Evolutionary conservation across 208 protist species (phyloP), one percentile per base, ranked within the genome.

Genomic region (Leishmania guyanensis): DNA sequence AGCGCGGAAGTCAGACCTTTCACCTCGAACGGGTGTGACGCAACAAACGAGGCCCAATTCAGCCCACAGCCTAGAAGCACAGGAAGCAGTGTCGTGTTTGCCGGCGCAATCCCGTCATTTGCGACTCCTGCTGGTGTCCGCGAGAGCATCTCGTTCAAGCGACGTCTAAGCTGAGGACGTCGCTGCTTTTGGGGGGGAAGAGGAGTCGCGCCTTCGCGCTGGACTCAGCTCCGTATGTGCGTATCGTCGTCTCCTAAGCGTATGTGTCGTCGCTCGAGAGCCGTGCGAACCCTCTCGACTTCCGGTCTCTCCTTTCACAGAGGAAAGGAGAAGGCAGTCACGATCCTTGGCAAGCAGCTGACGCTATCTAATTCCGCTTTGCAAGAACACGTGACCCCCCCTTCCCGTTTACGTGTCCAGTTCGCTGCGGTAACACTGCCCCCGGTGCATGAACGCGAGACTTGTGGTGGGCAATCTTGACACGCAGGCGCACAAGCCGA

Each of bases 21-120:
- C 0, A 82, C 64, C 43, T 65, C 64, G 46, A 85, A 85, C 8
- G 77, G 77, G 43, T 73, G 62, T 20, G 69, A 1, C 0, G 77
- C 48, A 2, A 75, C 72, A 22, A 81, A 74, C 3, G 82, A 60
- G 12, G 53, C 82, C 82, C 82, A 85, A 50, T 85, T 85, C 14
- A 81, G 54, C 8, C 82, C 82, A 58, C 54, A 50, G 10, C 29
- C 73, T 33, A 77, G 73, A 43, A 77, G 54, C 22, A 43, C 14
- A 8, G 73, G 73, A 39, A 1, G 33, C n/a, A 22, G n/a, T 14
- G 54, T 26, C 33, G n/a, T 14, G 51, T 68, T 58, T 16, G 16
- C 36, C 56, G 3, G 51, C 9, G 51, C 51, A 22, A 4, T 8
- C 14, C n/a, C 50, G 14, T 39, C n/a, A 17, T 3, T n/a, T 29